phyloP scores from a whole-genome alignment of 176 grass and related monocot genomes.

The bread wheat (Triticum aestivum) region DNA sequence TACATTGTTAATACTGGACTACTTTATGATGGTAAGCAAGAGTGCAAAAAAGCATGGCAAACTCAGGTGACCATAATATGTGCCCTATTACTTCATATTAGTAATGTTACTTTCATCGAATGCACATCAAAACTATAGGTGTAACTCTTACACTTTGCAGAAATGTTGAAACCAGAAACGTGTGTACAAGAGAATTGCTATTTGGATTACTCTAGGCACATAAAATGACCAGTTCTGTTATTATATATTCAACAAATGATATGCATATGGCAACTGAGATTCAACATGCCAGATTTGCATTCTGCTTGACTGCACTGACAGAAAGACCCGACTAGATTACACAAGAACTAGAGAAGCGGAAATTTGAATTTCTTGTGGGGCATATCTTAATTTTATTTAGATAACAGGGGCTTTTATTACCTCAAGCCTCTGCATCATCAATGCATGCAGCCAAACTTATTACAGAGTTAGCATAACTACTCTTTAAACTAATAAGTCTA shows the following conservation, averaged over 20 bases:
- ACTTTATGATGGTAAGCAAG: conserved; percentile 12
- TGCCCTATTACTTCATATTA: neutral
- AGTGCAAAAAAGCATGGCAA: neutral
- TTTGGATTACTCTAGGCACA: neutral
- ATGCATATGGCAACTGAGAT: neutral
- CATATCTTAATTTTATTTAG: no score
- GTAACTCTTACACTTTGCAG: neutral
- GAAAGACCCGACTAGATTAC: neutral
- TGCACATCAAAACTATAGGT: neutral
- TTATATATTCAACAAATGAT: neutral
- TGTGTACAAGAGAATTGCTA: neutral
- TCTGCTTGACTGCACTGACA: neutral
- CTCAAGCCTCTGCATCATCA: no score
- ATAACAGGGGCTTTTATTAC: no score
- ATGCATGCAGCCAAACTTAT: no score
- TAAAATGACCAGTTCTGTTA: neutral
- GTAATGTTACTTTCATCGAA: neutral
- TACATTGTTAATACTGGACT: neutral
- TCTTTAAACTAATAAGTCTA: no score
- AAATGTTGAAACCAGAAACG: neutral
- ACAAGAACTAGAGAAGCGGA: neutral
- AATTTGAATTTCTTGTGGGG: neutral
- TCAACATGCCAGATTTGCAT: neutral
- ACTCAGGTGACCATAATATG: neutral
- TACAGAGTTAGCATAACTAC: no score